Conservation (phyloP, 768 basidiomycete species). For the Kwoniella dejecticola region DNA sequence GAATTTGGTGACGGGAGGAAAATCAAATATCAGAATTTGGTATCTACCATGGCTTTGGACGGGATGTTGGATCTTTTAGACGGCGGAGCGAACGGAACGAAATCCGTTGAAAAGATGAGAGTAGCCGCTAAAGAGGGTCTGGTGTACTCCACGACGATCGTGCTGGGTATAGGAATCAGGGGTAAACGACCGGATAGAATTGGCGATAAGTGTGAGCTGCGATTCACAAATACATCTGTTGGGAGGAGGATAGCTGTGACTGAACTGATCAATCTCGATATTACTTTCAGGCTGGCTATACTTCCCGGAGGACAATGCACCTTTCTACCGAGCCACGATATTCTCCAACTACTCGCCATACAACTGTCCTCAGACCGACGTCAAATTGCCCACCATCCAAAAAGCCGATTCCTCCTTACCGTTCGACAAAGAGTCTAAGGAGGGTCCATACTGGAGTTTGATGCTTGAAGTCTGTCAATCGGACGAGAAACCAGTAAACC, state of each 20-base stretch:
- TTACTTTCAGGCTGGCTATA: conserved; percentile 43
- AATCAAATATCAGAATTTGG: conserved; percentile 51
- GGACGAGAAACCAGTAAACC: conserved; percentile 54
- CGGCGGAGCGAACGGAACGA: conserved; percentile 27
- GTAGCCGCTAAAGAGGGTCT: conserved; percentile 41
- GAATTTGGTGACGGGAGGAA: conserved; percentile 51
- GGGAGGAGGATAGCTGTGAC: neutral
- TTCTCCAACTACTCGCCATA: conserved; percentile 58
- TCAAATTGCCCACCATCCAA: conserved; percentile 52
- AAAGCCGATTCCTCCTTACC: conserved; percentile 50
- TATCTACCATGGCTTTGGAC: conserved; percentile 56
- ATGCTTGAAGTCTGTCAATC: conserved; percentile 58
- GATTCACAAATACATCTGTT: neutral
- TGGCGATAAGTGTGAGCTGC: conserved; percentile 55
- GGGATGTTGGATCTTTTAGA: conserved; percentile 47
- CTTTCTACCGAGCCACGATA: conserved; percentile 58
- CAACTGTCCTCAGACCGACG: conserved; percentile 49
- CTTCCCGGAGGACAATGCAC: conserved; percentile 56
- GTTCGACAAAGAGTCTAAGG: conserved; percentile 29
- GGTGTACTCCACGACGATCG: conserved; percentile 56
- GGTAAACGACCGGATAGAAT: conserved; percentile 55
- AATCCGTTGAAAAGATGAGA: conserved; percentile 24
- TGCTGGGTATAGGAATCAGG: conserved; percentile 56
- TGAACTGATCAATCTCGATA: neutral
- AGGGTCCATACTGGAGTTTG: conserved; percentile 56